Evolutionary conservation across 768 basidiomycete species (phyloP).

Genomic region (Tulasnella sp.): DNA sequence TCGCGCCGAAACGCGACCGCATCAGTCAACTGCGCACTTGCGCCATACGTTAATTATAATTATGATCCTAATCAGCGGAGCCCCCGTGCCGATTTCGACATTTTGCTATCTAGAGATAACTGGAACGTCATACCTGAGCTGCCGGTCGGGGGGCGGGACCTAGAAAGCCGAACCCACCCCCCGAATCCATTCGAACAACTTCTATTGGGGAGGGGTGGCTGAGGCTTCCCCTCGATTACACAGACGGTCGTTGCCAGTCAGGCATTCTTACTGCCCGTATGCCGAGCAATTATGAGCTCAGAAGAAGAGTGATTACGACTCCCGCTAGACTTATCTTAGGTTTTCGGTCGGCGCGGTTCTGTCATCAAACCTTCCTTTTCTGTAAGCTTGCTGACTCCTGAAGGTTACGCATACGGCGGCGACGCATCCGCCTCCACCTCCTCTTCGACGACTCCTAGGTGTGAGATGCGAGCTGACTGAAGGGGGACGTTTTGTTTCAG

Average conservation of each 20-base stretch:
- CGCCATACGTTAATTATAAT: not conserved
- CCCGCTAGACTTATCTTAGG: not conserved
- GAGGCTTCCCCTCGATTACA: not conserved
- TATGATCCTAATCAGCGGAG: not conserved
- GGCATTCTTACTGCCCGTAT: not conserved
- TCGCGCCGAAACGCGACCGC: not conserved
- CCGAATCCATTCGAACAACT: slow-evolving; percentile 13
- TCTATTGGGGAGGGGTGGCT: not conserved
- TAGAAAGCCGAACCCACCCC: slow-evolving; percentile 11
- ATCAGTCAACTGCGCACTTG: slow-evolving; percentile 2
- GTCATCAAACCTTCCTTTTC: not conserved
- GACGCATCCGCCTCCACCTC: slow-evolving; percentile 7
- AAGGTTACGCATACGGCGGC: not conserved
- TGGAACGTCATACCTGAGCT: not conserved
- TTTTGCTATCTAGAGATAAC: not conserved
- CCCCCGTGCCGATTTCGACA: not conserved
- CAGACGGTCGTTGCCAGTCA: not conserved
- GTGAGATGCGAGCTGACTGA: slow-evolving; percentile 1
- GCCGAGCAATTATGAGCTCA: not conserved
- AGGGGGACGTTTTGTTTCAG: not conserved
- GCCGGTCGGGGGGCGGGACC: not conserved
- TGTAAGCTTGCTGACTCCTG: not conserved
- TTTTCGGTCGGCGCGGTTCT: not conserved
- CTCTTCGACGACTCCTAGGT: not conserved
- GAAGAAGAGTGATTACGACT: not conserved